phyloP scores from a whole-genome alignment of 2,329 filamentous ascomycete genomes.

The Diaporthe sp. region DNA sequence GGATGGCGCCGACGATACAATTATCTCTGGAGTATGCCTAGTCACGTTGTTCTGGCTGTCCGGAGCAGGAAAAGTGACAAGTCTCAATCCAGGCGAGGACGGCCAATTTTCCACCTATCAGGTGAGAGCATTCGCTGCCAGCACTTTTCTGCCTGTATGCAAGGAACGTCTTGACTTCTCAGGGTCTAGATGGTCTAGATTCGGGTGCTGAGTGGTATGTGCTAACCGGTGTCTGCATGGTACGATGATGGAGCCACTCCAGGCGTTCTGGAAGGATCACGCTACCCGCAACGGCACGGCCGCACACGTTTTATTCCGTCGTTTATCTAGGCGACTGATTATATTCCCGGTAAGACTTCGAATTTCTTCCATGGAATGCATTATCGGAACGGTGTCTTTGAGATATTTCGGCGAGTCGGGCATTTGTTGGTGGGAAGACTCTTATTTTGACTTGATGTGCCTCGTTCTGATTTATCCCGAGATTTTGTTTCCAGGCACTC shows the following conservation, averaged over 20 bases:
- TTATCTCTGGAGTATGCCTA: neutral
- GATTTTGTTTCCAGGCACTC: neutral
- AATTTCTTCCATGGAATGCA: neutral
- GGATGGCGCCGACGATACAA: constrained; percentile 16
- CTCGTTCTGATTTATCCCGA: neutral
- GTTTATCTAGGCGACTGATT: neutral
- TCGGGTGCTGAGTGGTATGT: neutral
- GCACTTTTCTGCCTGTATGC: constrained; percentile 14
- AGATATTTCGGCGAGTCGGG: neutral
- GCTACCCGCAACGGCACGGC: constrained; percentile 4
- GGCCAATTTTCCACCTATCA: constrained; percentile 29
- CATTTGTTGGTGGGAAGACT: neutral
- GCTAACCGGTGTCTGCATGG: neutral
- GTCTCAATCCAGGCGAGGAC: neutral
- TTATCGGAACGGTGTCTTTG: neutral
- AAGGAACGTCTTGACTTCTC: neutral
- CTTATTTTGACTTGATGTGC: neutral
- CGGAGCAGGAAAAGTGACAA: neutral
- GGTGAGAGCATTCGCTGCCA: neutral
- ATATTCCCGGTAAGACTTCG: neutral
- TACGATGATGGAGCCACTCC: constrained; percentile 21
- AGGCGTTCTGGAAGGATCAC: constrained; percentile 11
- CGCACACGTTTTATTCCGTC: constrained; percentile 20
- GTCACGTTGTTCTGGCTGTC: constrained; percentile 15
- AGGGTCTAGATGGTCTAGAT: constrained; percentile 6